Evolutionary conservation across 2,329 filamentous ascomycete species (phyloP).

Genomic region (Aspergillus chevalieri): DNA sequence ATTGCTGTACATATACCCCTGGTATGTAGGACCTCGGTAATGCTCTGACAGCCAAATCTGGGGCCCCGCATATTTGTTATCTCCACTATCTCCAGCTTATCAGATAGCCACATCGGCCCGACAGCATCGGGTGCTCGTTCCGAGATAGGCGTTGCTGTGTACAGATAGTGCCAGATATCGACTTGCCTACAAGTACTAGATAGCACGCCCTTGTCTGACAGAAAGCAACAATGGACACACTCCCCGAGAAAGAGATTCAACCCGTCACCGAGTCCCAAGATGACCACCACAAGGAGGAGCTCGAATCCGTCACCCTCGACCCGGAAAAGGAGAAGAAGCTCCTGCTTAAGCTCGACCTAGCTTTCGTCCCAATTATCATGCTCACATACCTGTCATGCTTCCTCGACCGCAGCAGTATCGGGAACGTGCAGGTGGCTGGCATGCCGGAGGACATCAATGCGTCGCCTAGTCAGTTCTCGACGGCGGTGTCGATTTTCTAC

Average conservation of each 20-base stretch:
- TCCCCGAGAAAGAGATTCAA: background rate
- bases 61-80: conserved; percentile 14
- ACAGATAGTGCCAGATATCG: conserved; percentile 6
- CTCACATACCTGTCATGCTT: conserved; percentile 51
- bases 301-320: conserved; percentile 33
- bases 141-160: background rate
- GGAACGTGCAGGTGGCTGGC: conserved; percentile 44
- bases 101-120: conserved; percentile 5
- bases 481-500: conserved; percentile 48
- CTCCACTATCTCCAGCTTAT: background rate
- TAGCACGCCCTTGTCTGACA: no score
- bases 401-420: conserved; percentile 42
- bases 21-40: no score
- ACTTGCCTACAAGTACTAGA: background rate
- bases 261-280: conserved; percentile 1
- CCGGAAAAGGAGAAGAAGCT: conserved; percentile 41
- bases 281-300: conserved; percentile 12
- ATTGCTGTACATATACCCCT: no score
- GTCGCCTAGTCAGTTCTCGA: conserved; percentile 39
- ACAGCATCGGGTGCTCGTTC: background rate
- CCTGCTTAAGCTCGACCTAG: conserved; percentile 44
- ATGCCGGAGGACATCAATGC: conserved; percentile 44
- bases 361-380: conserved; percentile 50
- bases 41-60: background rate
- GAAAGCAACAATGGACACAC: no score